Conservation (phyloP, 1,284 basidiomycete species). For the Meripilus lineatus region DNA sequence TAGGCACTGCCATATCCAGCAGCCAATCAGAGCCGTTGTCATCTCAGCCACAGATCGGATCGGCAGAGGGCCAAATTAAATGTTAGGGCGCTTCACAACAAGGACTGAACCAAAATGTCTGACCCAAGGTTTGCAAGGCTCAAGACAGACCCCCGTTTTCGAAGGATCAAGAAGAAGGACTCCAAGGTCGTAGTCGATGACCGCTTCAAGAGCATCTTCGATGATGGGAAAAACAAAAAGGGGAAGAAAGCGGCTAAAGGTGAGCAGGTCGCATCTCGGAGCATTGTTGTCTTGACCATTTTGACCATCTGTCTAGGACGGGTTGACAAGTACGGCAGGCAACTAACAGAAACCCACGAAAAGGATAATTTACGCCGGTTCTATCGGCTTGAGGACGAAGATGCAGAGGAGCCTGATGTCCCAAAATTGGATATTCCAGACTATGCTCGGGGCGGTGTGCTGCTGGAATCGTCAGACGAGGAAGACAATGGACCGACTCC, state of each 20-base stretch:
- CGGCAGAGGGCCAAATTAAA: background rate
- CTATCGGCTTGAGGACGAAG: constrained; percentile 67
- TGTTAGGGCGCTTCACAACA: background rate
- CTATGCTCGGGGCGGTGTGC: constrained; percentile 86
- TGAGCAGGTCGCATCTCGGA: background rate
- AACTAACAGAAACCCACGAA: constrained; percentile 63
- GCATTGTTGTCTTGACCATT: background rate
- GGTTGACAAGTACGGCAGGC: constrained; percentile 92
- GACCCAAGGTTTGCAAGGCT: constrained; percentile 87
- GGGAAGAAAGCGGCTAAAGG: constrained; percentile 36
- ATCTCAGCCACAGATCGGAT: background rate
- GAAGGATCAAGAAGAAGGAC: constrained; percentile 74
- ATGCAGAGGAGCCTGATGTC: constrained; percentile 33
- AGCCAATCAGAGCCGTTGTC: background rate
- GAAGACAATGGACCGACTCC: constrained; percentile 29
- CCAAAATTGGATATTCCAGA: constrained; percentile 48
- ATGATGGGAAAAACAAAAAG: constrained; percentile 41
- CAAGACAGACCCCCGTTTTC: constrained; percentile 90
- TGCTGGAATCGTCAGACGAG: constrained; percentile 86
- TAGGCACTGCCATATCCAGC: background rate
- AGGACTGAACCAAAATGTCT: constrained; percentile 44
- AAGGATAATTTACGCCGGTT: constrained; percentile 78
- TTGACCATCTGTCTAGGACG: constrained; percentile 42
- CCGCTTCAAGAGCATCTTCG: constrained; percentile 85
- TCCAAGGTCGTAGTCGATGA: constrained; percentile 89